Evolutionary conservation across 1,139 yeast species (phyloP).

Genomic region (Magnusiomyces tetraspermus): DNA sequence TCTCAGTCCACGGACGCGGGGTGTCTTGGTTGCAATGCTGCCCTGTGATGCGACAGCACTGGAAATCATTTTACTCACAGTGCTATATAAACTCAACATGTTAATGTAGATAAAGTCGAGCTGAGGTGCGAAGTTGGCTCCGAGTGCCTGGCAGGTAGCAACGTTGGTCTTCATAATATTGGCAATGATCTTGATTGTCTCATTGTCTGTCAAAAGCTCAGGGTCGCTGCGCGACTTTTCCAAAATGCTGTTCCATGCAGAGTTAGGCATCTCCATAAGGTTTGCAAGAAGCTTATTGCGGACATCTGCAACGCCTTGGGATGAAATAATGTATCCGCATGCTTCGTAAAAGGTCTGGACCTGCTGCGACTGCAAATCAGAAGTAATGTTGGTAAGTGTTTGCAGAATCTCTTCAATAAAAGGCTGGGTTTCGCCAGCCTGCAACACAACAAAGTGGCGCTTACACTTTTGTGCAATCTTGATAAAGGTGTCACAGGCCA

Average conservation of each 20-base stretch:
- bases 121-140: conserved; percentile 86
- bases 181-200: conserved; percentile 85
- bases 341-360: conserved; percentile 97
- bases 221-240: conserved; percentile 86
- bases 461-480: conserved; percentile 93
- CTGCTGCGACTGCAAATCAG: conserved; percentile 92
- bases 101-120: conserved; percentile 79
- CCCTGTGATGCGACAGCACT: conserved; percentile 73
- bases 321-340: conserved; percentile 87
- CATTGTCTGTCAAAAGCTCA: conserved; percentile 69
- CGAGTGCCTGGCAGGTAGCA: conserved; percentile 85
- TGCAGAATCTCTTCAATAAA: conserved; percentile 84
- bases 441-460: conserved; percentile 85
- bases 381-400: conserved; percentile 75
- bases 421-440: conserved; percentile 81
- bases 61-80: conserved; percentile 85
- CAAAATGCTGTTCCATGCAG: conserved; percentile 89
- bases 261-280: conserved; percentile 83
- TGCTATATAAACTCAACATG: conserved; percentile 80
- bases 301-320: conserved; percentile 55
- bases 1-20: conserved; percentile 88
- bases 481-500: conserved; percentile 98
- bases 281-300: conserved; percentile 69
- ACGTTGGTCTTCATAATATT: conserved; percentile 92
- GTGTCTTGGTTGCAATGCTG: conserved; percentile 84